A percentile compares a stretch with the other conserved stretches of the same genome.
Evolutionary conservation across 176 grass and related monocot genomes (phyloP).

Genomic region (Canna indica): DNA sequence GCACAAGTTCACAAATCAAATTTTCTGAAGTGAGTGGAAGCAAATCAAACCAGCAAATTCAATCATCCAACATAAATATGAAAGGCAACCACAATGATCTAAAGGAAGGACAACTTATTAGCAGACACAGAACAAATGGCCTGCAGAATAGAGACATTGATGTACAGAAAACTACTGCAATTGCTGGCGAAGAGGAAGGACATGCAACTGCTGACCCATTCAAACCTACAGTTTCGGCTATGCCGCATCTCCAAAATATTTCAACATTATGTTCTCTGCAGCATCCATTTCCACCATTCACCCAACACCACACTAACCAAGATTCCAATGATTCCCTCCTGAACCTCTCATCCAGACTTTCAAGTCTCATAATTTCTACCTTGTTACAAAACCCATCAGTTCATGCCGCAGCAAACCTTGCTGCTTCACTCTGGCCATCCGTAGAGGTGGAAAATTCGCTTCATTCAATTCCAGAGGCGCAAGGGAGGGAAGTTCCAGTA

Average conservation of each 20-base stretch:
- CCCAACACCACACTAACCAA: background rate
- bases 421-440: slow-evolving; percentile 13
- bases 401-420: slow-evolving; percentile 19
- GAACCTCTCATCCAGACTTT: slow-evolving; percentile 8
- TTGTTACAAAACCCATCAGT: slow-evolving; percentile 21
- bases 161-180: background rate
- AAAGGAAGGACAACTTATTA: background rate
- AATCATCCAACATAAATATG: background rate
- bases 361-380: slow-evolving; percentile 16
- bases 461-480: background rate
- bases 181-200: background rate
- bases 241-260: background rate
- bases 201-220: background rate
- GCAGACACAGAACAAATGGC: background rate
- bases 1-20: background rate
- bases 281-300: slow-evolving; percentile 7
- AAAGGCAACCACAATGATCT: background rate
- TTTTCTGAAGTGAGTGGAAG: background rate
- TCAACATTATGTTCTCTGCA: background rate
- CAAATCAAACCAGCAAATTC: background rate
- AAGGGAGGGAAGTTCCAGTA: background rate
- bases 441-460: background rate
- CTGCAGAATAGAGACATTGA: background rate
- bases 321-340: background rate
- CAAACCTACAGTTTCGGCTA: background rate